Evolutionary conservation across 208 protist genomes (phyloP).

Genomic region (Acanthamoeba castellanii): DNA sequence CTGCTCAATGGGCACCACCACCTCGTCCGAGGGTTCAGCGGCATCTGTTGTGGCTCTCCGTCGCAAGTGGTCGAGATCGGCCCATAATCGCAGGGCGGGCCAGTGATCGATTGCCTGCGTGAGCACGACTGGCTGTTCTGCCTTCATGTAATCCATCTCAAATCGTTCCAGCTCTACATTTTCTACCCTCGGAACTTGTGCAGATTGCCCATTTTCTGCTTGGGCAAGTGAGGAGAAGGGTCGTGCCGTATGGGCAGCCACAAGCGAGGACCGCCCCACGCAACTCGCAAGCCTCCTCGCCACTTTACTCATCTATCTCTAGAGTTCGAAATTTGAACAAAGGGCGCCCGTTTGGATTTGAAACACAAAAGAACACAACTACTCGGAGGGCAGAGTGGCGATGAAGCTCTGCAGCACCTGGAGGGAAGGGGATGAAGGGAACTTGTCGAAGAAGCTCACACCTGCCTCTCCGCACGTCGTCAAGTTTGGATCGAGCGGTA

Average conservation of each 20-base stretch:
- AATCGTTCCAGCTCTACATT: neutral
- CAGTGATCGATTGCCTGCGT: neutral
- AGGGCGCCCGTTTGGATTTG: too few relatives aligned
- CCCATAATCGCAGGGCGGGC: conserved; percentile 4
- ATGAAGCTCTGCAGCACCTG: neutral
- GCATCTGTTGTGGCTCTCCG: neutral
- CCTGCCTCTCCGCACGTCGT: conserved; percentile 81
- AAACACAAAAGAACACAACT: neutral
- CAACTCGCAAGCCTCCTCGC: too few relatives aligned
- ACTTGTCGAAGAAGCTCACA: conserved; percentile 9
- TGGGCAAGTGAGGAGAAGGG: too few relatives aligned
- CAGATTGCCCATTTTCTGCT: too few relatives aligned
- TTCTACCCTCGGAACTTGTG: neutral
- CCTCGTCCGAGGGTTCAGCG: neutral
- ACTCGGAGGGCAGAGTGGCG: neutral
- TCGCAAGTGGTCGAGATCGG: neutral
- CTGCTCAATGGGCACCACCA: neutral
- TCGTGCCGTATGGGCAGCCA: too few relatives aligned
- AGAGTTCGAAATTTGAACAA: neutral
- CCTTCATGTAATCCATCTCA: neutral
- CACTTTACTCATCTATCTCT: neutral
- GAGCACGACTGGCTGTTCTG: neutral
- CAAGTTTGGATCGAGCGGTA: conserved; percentile 90
- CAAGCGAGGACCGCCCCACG: neutral
- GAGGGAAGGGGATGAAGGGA: neutral